These are phyloP conservation scores for Cercophora newfieldiana DNA, from an alignment of 495 filamentous ascomycete genomes.

Conservation along the genomic window DNA sequence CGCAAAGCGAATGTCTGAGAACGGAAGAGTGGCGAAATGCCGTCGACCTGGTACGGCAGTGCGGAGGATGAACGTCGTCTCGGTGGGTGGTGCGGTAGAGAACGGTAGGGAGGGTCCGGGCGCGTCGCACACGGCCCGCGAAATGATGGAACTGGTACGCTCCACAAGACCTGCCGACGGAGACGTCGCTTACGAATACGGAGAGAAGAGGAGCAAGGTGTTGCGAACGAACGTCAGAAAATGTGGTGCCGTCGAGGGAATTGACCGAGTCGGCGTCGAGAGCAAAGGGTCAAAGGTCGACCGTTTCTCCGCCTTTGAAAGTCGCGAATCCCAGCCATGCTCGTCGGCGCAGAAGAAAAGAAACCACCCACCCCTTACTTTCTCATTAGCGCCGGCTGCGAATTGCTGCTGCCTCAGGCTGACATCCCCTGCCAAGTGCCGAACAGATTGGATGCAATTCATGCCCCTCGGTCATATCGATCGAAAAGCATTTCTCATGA, in stretches of 20 bases:
- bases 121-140: constrained; percentile 23
- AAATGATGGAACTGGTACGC: constrained; percentile 9
- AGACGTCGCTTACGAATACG: neutral
- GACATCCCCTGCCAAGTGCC: too few relatives aligned
- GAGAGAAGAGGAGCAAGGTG: neutral
- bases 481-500: too few relatives aligned
- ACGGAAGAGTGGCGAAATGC: neutral
- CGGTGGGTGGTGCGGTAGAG: constrained; percentile 7
- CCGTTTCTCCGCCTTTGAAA: neutral
- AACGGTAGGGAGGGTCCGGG: constrained; percentile 25
- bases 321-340: neutral
- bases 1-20: neutral
- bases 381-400: too few relatives aligned
- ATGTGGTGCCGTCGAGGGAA: neutral
- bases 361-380: too few relatives aligned
- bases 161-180: neutral
- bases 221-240: neutral
- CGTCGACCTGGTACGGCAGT: too few relatives aligned
- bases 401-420: neutral
- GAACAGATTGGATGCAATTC: constrained; percentile 3
- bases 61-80: neutral
- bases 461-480: constrained; percentile 1
- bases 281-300: neutral
- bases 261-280: neutral
- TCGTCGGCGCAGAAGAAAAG: too few relatives aligned